phyloP scores from a whole-genome alignment of 2,329 filamentous ascomycete species.

The Hypoxylon sp. region DNA sequence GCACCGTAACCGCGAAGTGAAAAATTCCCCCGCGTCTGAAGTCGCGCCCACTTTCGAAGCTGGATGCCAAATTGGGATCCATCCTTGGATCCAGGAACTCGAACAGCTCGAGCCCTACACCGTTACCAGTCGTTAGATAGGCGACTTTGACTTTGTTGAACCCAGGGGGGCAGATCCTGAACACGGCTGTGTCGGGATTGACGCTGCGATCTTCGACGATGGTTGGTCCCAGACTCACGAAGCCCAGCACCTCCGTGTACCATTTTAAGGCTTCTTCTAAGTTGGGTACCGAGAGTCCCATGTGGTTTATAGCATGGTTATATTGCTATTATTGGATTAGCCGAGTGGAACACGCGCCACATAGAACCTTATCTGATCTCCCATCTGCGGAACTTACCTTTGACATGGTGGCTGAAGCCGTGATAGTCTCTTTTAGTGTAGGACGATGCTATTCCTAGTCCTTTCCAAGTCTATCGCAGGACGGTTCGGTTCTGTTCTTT shows the following conservation, averaged over 20 bases:
- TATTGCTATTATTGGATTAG: slow-evolving; percentile 3
- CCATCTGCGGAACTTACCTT: background rate
- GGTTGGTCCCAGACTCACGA: slow-evolving; percentile 5
- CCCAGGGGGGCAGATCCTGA: background rate
- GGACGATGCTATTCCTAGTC: background rate
- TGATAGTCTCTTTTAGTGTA: background rate
- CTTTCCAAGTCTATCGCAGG: background rate
- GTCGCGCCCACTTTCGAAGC: background rate
- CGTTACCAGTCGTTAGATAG: slow-evolving; percentile 2
- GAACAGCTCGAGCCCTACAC: background rate
- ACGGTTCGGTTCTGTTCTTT: background rate
- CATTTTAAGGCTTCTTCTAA: background rate
- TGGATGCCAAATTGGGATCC: background rate
- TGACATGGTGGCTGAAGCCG: background rate
- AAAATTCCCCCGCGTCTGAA: background rate
- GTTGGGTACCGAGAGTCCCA: slow-evolving; percentile 3
- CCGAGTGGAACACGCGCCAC: background rate
- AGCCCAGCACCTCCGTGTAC: background rate
- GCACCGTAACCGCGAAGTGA: slow-evolving; percentile 1
- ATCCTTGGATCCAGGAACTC: background rate
- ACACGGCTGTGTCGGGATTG: slow-evolving; percentile 1
- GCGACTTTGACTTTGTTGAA: slow-evolving; percentile 1
- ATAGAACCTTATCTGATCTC: slow-evolving; percentile 3
- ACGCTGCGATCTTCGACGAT: background rate
- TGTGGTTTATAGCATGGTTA: slow-evolving; percentile 2